Evolutionary conservation across 2,329 filamentous ascomycete genomes (phyloP).

Genomic region (Ramularia endophylla): DNA sequence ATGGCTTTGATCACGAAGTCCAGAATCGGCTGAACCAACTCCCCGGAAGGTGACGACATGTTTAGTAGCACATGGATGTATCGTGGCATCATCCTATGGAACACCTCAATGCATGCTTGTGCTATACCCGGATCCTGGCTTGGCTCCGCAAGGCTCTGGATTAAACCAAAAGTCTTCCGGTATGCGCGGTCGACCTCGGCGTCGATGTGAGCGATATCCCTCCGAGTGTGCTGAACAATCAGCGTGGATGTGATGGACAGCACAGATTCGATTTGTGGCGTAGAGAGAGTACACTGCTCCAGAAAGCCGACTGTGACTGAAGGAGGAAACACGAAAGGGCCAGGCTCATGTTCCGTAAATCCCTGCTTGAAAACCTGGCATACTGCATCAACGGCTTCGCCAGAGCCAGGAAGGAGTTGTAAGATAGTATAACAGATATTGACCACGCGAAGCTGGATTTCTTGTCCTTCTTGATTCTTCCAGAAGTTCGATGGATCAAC

Average conservation of each 20-base stretch:
- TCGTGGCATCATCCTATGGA: constrained; percentile 57
- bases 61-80: constrained; percentile 58
- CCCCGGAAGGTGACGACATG: constrained; percentile 53
- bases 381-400: constrained; percentile 65
- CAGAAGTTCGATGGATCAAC: constrained; percentile 39
- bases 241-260: constrained; percentile 68
- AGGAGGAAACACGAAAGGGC: constrained; percentile 70
- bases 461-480: constrained; percentile 43
- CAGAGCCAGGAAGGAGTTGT: constrained; percentile 52
- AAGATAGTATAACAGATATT: constrained; percentile 44
- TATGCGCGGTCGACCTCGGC: constrained; percentile 50
- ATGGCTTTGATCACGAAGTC: constrained; percentile 66
- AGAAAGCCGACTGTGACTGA: constrained; percentile 59
- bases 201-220: constrained; percentile 37
- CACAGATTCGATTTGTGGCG: constrained; percentile 61
- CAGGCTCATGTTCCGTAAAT: constrained; percentile 67
- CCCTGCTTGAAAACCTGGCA: constrained; percentile 68
- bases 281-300: constrained; percentile 49
- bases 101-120: constrained; percentile 67
- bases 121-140: constrained; percentile 65
- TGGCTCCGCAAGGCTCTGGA: constrained; percentile 57
- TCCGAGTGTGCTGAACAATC: constrained; percentile 39
- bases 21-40: constrained; percentile 47
- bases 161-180: constrained; percentile 56
- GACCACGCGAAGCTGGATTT: constrained; percentile 48